Evolutionary conservation across 495 filamentous ascomycete species (phyloP), one percentile per base, ranked within the genome.

Genomic region (Penicillium silybi): DNA sequence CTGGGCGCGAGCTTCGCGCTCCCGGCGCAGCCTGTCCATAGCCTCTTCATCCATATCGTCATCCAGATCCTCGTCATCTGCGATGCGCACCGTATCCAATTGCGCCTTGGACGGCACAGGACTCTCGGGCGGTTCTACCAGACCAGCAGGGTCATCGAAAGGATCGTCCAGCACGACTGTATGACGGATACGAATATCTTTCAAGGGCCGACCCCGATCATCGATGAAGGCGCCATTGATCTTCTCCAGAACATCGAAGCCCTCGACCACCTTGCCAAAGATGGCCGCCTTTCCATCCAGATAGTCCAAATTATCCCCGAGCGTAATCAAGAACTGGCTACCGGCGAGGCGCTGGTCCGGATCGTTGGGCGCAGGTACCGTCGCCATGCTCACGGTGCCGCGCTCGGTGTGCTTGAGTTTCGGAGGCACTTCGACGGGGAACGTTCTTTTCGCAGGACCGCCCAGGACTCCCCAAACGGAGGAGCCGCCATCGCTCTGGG

Each of bases 301-400:
- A 59, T 87, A 92, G 54, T 96, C 92, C 3, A 92, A 80, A 53
- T 89, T 85, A 47, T 95, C 88, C 23, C 88, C 92, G 4, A 92
- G 75, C 5, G 92, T 97, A 47, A 97, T 80, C 54, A 96, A 80
- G 67, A 97, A 97, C 67, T 97, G 92, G 59, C 89, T 95, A 4
- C 80, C 89, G 2, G 89, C 88, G 3, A 93, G 66, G 19, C 89
- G 81, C 54, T 83, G 82, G 56, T 96, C 92, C 3, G 88, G 88
- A 61, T 97, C 87, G 29, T 80, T 77, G 3, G 84, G 74, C 22
- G 86, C 81, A 17, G 88, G 83, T 18, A 84, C 88, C 1, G 92
- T 96, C 20, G 92, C 92, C 88, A 97, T 92, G 74, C 90, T 95
- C 52, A 97, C 91, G 3, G 89, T 96, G 45, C 92, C 92, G 45